Base-by-base conservation (phyloP, 129 eudicot species). In the Artemisia annua region DNA sequence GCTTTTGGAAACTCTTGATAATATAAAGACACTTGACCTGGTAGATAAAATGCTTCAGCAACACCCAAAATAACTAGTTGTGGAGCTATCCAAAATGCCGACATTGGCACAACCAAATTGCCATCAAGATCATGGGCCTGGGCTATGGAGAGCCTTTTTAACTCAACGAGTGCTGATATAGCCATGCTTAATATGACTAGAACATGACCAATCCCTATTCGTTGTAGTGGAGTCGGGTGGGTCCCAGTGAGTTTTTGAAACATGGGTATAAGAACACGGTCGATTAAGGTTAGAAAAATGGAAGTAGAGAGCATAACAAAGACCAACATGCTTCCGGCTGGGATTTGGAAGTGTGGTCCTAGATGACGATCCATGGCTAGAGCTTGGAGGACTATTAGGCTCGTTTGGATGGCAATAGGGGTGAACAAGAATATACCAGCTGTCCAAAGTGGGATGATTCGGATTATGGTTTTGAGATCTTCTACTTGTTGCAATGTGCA, bases 151-250 rank as follows among this genome's bases (percentile, higher is more conserved):
- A 80, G 89, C 63, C 95, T 79, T 69, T 74, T 91, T 9, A 77
- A 53, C 71, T 91, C 95, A 0, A 84, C 85, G 7, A 85, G 17
- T 4, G 89, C 95, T 1, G 95, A 82, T 0, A 75, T 76, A 0
- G 78, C 88, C 91, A 87, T 90, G 85, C 91, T 78, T 16, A 74
- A 24, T 0, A 84, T 54, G 14, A 72, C 79, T 6, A 90, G 74
- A 1, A 67, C 78, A 28, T 87, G 95, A 48, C 97, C 97, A 0
- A 82, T 72, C 9, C 91, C 91, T 66, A 89, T 78, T 52, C 88
- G 78, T 71, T 86, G 86, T 1, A 89, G 75, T 13, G 87, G 82
- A 3, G 89, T 86, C 1, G 67, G 75, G 11, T 70, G 8, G 26
- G 17, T 56, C 13, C 72, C 67, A 8, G 80, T 56, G 3, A 86